phyloP scores from a whole-genome alignment of 164 flowering plant species.

The Berberis thunbergii region DNA sequence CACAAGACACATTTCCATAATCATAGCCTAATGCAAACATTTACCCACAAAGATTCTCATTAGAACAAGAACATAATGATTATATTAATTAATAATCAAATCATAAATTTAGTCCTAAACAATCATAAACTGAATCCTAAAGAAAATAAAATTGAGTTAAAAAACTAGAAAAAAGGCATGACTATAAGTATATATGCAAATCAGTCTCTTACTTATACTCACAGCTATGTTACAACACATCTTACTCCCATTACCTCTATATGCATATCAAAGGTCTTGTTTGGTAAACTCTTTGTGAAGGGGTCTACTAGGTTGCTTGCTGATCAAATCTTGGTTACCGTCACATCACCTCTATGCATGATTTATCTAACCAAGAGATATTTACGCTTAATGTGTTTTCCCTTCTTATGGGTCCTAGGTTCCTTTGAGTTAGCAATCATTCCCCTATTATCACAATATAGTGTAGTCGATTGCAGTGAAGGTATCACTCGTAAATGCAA shows the following conservation, averaged over 20 bases:
- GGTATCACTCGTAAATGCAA: background rate
- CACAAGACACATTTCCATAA: too few relatives aligned
- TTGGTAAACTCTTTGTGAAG: background rate
- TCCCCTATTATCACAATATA: slow-evolving; percentile 1
- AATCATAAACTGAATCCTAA: too few relatives aligned
- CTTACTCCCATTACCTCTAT: background rate
- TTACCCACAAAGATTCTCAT: too few relatives aligned
- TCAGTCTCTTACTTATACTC: background rate
- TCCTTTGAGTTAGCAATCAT: background rate
- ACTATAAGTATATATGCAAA: too few relatives aligned
- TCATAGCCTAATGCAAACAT: too few relatives aligned
- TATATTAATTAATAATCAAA: too few relatives aligned
- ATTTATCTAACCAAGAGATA: background rate
- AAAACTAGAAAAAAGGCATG: too few relatives aligned
- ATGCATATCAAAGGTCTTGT: background rate
- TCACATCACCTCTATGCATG: background rate
- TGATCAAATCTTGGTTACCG: background rate
- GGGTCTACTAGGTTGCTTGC: background rate
- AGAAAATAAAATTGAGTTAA: too few relatives aligned
- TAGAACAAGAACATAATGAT: too few relatives aligned
- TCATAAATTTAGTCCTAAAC: too few relatives aligned
- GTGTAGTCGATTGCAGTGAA: background rate
- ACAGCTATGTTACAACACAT: background rate
- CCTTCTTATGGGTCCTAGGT: background rate
- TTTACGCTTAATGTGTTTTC: background rate